Base-by-base conservation (phyloP, 345 rosid genomes). In the Firmiana major region DNA sequence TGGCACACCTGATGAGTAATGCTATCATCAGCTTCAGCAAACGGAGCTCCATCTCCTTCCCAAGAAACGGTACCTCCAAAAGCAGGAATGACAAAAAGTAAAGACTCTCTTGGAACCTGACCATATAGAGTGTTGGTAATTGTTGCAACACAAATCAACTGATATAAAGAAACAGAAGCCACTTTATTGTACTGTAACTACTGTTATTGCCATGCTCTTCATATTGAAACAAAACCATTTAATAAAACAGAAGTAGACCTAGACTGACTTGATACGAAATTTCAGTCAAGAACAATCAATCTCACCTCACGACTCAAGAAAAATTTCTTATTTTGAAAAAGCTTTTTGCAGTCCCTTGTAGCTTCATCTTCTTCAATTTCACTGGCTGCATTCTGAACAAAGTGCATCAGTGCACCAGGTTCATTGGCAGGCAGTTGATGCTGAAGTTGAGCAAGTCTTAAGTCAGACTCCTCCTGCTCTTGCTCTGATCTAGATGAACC, bases 251-350 rank as follows among this genome's bases (percentile, higher is more conserved):
- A 79, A 51, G 9, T 6, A 62, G 38, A 38, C 36, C 73, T 74
- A 26, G 24, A 62, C 4, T 10, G 11, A 62, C 34, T 34, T 48
- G 31, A 43, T 19, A 63, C 17, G 17, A n/a, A 75, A 17, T 63
- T 62, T 48, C 45, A 46, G 28, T 58, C 15, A 46, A 16, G n/a
- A 48, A 63, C 6, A 19, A 63, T 63, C 26, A 1, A 57, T 13
- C 86, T 86, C 85, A 96, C 99, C 97, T 96, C 99, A 66, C 99
- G 98, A 81, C 97, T 87, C 85, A 91, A 86, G 89, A 92, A 93
- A 86, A 96, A 78, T 75, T 89, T 96, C 87, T 89, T 80, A 78
- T 88, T 85, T 80, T 86, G 87, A 73, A 93, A 93, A 76, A 96
- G 88, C 40, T 85, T 84, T 83, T 89, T 92, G 79, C 98, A 93